Conservation (phyloP, 1,284 basidiomycete species). For the Rhodotorula sp. region DNA sequence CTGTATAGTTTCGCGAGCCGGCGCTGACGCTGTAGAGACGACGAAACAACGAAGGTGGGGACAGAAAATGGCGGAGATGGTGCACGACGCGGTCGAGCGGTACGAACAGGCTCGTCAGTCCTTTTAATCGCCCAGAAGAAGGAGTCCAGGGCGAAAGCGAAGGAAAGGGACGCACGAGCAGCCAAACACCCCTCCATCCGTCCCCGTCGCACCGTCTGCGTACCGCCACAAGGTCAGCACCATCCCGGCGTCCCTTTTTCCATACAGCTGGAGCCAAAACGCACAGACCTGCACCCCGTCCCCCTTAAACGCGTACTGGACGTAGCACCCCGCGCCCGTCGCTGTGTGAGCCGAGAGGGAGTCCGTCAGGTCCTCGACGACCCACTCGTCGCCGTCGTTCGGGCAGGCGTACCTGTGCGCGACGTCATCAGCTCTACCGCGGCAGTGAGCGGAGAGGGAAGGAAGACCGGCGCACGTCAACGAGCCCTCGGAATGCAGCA, state of each 20-base stretch:
- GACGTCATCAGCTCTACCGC: not conserved
- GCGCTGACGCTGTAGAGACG: constrained; percentile 6
- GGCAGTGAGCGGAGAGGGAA: not conserved
- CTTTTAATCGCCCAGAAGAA: not conserved
- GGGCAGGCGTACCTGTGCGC: constrained; percentile 16
- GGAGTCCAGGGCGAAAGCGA: too few relatives aligned
- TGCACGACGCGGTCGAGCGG: too few relatives aligned
- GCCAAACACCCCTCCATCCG: constrained; percentile 15
- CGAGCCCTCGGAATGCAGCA: not conserved
- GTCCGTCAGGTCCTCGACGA: constrained; percentile 6
- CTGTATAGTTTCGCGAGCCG: not conserved
- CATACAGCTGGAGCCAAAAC: not conserved
- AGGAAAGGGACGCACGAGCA: constrained; percentile 16
- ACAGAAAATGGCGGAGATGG: too few relatives aligned
- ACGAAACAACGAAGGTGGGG: not conserved
- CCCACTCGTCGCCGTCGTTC: constrained; percentile 10
- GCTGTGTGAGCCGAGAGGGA: constrained; percentile 15
- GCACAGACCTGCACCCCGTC: constrained; percentile 24
- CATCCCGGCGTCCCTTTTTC: not conserved
- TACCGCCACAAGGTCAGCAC: too few relatives aligned
- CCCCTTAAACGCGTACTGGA: constrained; percentile 19
- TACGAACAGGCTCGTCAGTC: not conserved
- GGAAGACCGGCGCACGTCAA: not conserved
- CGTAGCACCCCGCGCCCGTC: constrained; percentile 17
- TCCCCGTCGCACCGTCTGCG: constrained; percentile 16